Percentiles rank a stretch among this genome's conserved stretches.
These are phyloP conservation scores for Solanum ossicruentum DNA, from an alignment of 257 asterid genomes.

Conservation along the genomic window DNA sequence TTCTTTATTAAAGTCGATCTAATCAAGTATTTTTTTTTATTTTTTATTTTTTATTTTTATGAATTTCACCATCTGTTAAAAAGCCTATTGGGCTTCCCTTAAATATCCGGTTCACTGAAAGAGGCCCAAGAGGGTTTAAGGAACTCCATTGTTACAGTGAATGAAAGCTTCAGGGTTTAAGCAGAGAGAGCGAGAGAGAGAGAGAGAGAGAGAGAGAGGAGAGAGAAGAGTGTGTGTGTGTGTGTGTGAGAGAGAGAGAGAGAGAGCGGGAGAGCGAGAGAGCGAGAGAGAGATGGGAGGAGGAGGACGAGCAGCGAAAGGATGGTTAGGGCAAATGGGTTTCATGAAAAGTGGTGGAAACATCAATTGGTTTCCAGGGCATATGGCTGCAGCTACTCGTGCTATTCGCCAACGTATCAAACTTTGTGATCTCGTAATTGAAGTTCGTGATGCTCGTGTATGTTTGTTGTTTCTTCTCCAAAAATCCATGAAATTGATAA, in stretches of 20 bases:
- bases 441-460: conserved; percentile 95
- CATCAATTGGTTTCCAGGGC: conserved; percentile 93
- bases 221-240: too few relatives aligned
- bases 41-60: too few relatives aligned
- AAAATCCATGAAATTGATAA: not conserved
- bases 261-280: not conserved
- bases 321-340: conserved; percentile 56
- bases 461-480: not conserved
- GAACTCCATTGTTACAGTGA: not conserved
- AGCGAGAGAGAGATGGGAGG: not conserved
- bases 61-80: not conserved
- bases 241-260: too few relatives aligned
- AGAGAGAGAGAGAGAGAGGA: too few relatives aligned
- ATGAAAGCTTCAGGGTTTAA: not conserved
- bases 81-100: not conserved
- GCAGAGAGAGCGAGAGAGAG: not conserved
- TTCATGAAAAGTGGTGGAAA: conserved; percentile 25
- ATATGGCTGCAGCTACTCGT: conserved; percentile 97
- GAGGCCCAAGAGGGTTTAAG: not conserved
- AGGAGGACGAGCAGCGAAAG: conserved; percentile 25
- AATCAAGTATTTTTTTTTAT: too few relatives aligned
- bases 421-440: conserved; percentile 71
- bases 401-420: conserved; percentile 92
- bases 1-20: too few relatives aligned
- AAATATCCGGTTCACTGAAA: not conserved